Evolutionary conservation across 805 yeast genomes (phyloP), one percentile per base, ranked within the genome.

Genomic region (Wickerhamiella allomyrinae): DNA sequence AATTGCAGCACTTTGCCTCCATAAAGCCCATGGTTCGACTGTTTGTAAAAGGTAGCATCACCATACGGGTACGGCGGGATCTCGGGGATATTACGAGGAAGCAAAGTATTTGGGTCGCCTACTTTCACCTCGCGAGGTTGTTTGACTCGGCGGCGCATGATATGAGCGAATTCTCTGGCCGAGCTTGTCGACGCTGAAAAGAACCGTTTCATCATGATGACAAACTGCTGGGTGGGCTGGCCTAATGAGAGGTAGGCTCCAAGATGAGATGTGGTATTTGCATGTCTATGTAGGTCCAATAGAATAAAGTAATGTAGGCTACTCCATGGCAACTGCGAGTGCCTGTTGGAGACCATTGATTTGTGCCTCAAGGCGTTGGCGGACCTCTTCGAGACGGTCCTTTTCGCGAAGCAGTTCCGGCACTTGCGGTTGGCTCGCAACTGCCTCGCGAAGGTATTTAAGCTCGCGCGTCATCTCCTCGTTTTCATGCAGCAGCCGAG

Each of bases 1-100:
- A 76, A 71, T 49, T 74, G 76, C 40, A 83, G 73, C 56, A 79
- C 79, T 43, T 81, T 74, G 13, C 95, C 98, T 20, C 97, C 99
- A 58, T 73, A 89, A 34, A 91, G 69, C 5, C 97, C 98, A 40
- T 78, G 66, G 59, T 89, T 84, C 51, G 87, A 77, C 62, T 86
- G 80, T 58, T 86, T 86, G 67, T 76, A 89, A 47, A 75, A 70
- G 41, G 67, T 63, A 2, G 95, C 71, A 45, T 81, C 86, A 21
- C 89, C 89, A 61, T 79, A 89, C 41, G 82, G 78, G 57, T 81
- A 81, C 8, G 68, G 76, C 9, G 91, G 91, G 49, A 67, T 67
- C 37, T 65, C 49, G 21, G 54, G 50, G 22, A 57, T 60, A 44
- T 62, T 58, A 33, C 58, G 58, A 22, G 81, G 79, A n/a, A 57